Evolutionary conservation across 495 filamentous ascomycete genomes (phyloP), one percentile per base, ranked within the genome.

Genomic region (Mytilinidion resinicola): DNA sequence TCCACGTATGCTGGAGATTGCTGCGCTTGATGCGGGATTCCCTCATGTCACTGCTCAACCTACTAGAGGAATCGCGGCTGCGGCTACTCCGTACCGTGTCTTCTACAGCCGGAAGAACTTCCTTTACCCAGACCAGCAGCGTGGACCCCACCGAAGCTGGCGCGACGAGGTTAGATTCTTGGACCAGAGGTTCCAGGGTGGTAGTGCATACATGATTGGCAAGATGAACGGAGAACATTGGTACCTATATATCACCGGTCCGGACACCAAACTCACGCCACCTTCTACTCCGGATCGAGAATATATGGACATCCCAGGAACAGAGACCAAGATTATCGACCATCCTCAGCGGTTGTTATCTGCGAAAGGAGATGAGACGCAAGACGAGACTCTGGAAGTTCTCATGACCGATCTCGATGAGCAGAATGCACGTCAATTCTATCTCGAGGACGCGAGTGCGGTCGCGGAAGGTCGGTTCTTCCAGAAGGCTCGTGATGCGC

Each of bases 181-280:
- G 58, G 95, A 99, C 74, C 82, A 84, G 65, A 86, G 88, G 66
- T 97, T 97, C 70, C 78, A 86, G 47, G 87, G 88, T 55, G 95
- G 95, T 42, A 97, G 92, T 72, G 95, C 95, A 34, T 99, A 99
- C 74, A 95, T 97, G 91, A 93, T 99, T 60, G 95, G 95, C 63
- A 96, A 96, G 73, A 96, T 97, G 91, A 99, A 99, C 67, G 92
- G 93, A 59, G 95, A 97, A 73, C 95, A 99, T 67, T 99, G 95
- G 95, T 97, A 97, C 68, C 77, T 99, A 39, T 99, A 97, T 72
- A 82, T 96, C 69, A 99, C 95, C 35, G 86, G 89, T 52, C 90
- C 95, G 15, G 81, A 86, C 67, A 86, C 80, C 9, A 72, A 83
- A 61, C 78, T 96, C 56, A 96, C 91, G 0, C 95, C 91, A 11